Percentiles rank a stretch among this genome's conserved stretches.
Conservation (phyloP, 2,329 filamentous ascomycete genomes). For the Talaromyces sp. region DNA sequence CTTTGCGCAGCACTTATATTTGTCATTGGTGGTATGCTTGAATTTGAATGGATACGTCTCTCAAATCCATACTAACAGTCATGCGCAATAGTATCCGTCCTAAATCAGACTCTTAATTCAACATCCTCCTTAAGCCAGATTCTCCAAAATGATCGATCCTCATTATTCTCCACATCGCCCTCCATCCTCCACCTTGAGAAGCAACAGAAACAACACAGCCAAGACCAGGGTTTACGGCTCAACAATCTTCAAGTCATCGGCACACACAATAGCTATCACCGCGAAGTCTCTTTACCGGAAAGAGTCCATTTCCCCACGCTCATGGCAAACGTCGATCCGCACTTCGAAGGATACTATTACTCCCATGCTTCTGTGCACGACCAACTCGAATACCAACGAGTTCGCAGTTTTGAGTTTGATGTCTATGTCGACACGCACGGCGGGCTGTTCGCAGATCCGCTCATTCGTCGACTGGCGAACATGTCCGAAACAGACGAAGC, state of each 20-base stretch:
- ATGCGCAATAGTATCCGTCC: slow-evolving; percentile 13
- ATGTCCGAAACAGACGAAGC: slow-evolving; percentile 16
- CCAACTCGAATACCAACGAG: slow-evolving; percentile 17
- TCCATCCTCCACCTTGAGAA: neutral
- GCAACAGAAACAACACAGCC: slow-evolving; percentile 5
- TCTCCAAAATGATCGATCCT: neutral
- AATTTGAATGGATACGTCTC: neutral
- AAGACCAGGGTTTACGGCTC: slow-evolving; percentile 13
- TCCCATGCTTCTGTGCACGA: slow-evolving; percentile 19
- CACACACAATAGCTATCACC: slow-evolving; percentile 19
- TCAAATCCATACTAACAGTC: neutral
- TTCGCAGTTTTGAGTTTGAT: slow-evolving; percentile 19
- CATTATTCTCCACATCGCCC: neutral
- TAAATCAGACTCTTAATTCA: slow-evolving; percentile 17
- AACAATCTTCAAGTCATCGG: slow-evolving; percentile 18
- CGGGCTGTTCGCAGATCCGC: slow-evolving; percentile 15
- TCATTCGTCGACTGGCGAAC: slow-evolving; percentile 17
- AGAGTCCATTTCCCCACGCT: slow-evolving; percentile 12
- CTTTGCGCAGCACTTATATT: slow-evolving; percentile 18
- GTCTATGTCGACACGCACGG: slow-evolving; percentile 16
- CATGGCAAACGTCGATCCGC: slow-evolving; percentile 14
- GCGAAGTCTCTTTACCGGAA: slow-evolving; percentile 17
- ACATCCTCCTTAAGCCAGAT: neutral
- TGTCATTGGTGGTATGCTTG: slow-evolving; percentile 16
- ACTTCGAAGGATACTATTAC: slow-evolving; percentile 16